Evolutionary conservation across 192 early-diverging fungal species (phyloP).

Genomic region (Globomyces pollinis-pini): DNA sequence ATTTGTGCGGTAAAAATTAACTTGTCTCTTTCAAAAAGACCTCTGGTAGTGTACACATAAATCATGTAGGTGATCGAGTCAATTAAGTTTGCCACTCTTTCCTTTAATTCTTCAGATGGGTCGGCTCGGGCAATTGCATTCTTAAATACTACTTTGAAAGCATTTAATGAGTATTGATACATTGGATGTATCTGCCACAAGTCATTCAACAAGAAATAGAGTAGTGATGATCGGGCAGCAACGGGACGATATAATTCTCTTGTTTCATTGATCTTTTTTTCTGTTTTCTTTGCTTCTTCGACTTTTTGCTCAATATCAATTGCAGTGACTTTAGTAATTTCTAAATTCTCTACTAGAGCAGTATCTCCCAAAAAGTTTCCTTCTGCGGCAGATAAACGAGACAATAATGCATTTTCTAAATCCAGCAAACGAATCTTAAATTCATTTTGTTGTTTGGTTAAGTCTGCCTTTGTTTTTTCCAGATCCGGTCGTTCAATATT

Average conservation of each 20-base stretch:
- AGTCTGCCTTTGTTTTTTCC: constrained; percentile 53
- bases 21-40: constrained; percentile 59
- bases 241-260: constrained; percentile 59
- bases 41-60: constrained; percentile 55
- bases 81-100: constrained; percentile 45
- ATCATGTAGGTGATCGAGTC: constrained; percentile 59
- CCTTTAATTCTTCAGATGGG: constrained; percentile 53
- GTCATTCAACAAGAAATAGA: constrained; percentile 60
- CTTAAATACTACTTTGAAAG: constrained; percentile 61
- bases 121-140: constrained; percentile 52
- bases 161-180: constrained; percentile 64
- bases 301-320: constrained; percentile 61
- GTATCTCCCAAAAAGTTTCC: constrained; percentile 63
- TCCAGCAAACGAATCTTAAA: constrained; percentile 59
- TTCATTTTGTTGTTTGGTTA: constrained; percentile 63
- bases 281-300: constrained; percentile 56
- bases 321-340: constrained; percentile 55
- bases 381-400: constrained; percentile 49
- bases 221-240: constrained; percentile 51
- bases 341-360: constrained; percentile 56
- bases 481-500: constrained; percentile 61
- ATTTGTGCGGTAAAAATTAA: constrained; percentile 57
- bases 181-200: constrained; percentile 63
- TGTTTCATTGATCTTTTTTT: constrained; percentile 63
- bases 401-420: constrained; percentile 56